Base-by-base conservation (phyloP, 129 eudicot species). In the Cynara cardunculus region DNA sequence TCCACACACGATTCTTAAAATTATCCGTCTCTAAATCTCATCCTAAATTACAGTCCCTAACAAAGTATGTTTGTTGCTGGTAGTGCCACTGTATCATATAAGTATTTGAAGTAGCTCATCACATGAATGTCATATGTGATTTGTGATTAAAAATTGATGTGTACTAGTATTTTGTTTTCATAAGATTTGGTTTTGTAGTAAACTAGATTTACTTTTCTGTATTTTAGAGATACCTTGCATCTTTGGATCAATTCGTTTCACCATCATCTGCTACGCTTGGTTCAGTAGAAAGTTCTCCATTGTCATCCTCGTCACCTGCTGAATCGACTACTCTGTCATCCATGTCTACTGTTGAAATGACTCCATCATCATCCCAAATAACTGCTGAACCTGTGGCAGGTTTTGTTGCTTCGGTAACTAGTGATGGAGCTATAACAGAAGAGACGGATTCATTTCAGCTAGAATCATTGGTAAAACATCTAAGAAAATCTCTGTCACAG, bases 161-260 rank as follows among this genome's bases (percentile, higher is more conserved):
- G 24, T 56, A 56, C 65, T 56, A 19, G 65, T 19, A 56, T 56
- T 56, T 56, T 56, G 24, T 18, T 56, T 61, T 18, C 13, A 21
- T 49, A 25, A 13, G 59, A 21, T 49, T 53, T 82, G 14, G 25
- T 28, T 41, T 22, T 67, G 69, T 70, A 27, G 49, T 77, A 83
- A 71, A 37, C 59, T 27, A 62, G 39, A 83, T 77, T 0, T 21
- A 77, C 56, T 59, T 11, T 78, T 77, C 27, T 22, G 30, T 61
- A 72, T 78, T 73, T 59, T 86, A 86, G 88, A 87, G 80, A 53
- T 73, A 66, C 81, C 49, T 74, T 25, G 41, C 39, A 12, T 84
- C 86, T 30, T 41, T 79, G 73, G 78, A 83, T 81, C 75, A 77
- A 70, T 71, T 69, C 25, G 41, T 69, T 69, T 84, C 84, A 28